A percentile compares a stretch with the other conserved stretches of the same genome.
These are phyloP conservation scores for Zymoseptoria brevis DNA, from an alignment of 2,329 filamentous ascomycete genomes.

Conservation along the genomic window DNA sequence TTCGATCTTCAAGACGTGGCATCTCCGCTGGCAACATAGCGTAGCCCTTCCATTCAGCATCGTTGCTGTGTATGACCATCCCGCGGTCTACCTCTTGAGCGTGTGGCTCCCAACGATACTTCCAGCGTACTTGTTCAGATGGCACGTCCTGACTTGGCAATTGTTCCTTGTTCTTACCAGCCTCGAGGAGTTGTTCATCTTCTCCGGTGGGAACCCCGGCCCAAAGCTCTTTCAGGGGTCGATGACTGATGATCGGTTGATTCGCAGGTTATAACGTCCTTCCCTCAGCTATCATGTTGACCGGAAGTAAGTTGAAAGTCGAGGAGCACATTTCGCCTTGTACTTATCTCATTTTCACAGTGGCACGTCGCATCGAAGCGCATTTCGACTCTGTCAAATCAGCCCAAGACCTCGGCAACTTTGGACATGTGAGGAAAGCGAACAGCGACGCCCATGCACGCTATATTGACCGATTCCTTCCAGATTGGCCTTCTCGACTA, in stretches of 20 bases:
- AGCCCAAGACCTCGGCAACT: conserved; percentile 31
- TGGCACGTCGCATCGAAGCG: conserved; percentile 50
- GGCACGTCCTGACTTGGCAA: conserved; percentile 66
- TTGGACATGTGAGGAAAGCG: conserved; percentile 33
- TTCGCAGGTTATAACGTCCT: conserved; percentile 52
- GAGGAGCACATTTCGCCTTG: too few species aligned
- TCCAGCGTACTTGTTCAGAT: conserved; percentile 56
- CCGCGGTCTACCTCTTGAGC: conserved; percentile 54
- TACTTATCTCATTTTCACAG: background rate
- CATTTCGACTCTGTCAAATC: conserved; percentile 42
- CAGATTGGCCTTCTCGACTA: conserved; percentile 56
- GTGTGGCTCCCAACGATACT: conserved; percentile 59
- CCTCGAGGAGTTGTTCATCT: conserved; percentile 57
- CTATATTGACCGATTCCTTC: background rate
- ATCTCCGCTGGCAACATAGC: conserved; percentile 52
- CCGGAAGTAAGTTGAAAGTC: conserved; percentile 32
- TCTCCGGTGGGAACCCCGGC: conserved; percentile 35
- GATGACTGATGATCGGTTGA: background rate
- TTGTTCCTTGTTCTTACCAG: conserved; percentile 56
- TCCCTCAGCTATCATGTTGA: conserved; percentile 50
- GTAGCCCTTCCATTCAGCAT: conserved; percentile 54
- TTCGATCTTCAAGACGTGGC: conserved; percentile 31
- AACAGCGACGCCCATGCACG: background rate
- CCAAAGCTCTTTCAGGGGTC: background rate
- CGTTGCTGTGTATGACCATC: conserved; percentile 60